Conservation (phyloP, 805 yeast species). For the Starmerella floris region DNA sequence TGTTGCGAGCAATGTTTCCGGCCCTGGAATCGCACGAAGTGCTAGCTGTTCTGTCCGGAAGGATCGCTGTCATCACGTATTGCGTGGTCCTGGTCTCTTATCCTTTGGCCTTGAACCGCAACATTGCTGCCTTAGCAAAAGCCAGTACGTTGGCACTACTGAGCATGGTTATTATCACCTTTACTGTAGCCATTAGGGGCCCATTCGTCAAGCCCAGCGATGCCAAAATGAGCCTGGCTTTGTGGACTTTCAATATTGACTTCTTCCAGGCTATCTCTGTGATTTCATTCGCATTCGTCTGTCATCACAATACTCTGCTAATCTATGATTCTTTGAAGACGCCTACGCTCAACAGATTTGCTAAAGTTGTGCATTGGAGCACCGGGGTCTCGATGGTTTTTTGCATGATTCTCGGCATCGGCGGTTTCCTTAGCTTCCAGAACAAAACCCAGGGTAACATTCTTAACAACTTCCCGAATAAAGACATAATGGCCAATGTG, state of each 20-base stretch:
- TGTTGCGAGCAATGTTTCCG: slow-evolving; percentile 53
- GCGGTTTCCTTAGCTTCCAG: slow-evolving; percentile 66
- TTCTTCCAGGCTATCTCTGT: slow-evolving; percentile 87
- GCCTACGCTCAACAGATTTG: slow-evolving; percentile 65
- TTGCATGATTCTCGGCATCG: slow-evolving; percentile 63
- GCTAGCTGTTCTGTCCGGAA: slow-evolving; percentile 43
- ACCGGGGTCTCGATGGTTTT: slow-evolving; percentile 69
- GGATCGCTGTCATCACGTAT: slow-evolving; percentile 58
- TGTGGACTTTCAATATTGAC: slow-evolving; percentile 41
- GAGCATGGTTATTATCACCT: slow-evolving; percentile 69
- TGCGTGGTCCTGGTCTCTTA: slow-evolving; percentile 63
- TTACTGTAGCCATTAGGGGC: slow-evolving; percentile 60
- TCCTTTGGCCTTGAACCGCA: slow-evolving; percentile 68
- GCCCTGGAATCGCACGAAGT: slow-evolving; percentile 23
- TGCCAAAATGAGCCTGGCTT: slow-evolving; percentile 28
- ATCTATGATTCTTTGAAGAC: slow-evolving; percentile 70
- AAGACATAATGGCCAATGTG: slow-evolving; percentile 62
- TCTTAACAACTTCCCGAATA: slow-evolving; percentile 68
- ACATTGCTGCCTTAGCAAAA: slow-evolving; percentile 70
- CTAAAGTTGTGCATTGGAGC: slow-evolving; percentile 67
- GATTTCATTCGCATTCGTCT: slow-evolving; percentile 85
- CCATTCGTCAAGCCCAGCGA: slow-evolving; percentile 36
- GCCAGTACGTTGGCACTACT: slow-evolving; percentile 76
- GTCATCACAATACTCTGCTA: slow-evolving; percentile 88
- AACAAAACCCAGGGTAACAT: slow-evolving; percentile 74